Conservation (phyloP, 306 rosid species). For the Inga laurina region DNA sequence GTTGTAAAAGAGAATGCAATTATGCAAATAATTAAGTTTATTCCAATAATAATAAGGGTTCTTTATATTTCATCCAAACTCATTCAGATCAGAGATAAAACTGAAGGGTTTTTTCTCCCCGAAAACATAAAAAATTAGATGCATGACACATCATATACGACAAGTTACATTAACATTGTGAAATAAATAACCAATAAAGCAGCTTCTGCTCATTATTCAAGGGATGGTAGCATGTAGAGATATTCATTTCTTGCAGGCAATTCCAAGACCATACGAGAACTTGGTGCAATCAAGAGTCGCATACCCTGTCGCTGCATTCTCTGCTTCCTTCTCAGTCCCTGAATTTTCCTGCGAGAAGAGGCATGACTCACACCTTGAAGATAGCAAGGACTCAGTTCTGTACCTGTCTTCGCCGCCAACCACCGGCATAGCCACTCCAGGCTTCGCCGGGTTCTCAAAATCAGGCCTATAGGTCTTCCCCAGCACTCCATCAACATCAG, state of each 20-base stretch:
- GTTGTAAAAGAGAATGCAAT: neutral
- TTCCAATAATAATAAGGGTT: neutral
- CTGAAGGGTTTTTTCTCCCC: neutral
- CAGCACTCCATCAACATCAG: conserved; percentile 50
- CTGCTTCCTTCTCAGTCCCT: neutral
- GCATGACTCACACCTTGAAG: conserved; percentile 40
- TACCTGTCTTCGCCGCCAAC: conserved; percentile 52
- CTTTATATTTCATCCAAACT: neutral
- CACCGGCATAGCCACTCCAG: conserved; percentile 54
- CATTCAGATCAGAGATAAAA: neutral
- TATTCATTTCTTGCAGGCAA: conserved; percentile 48
- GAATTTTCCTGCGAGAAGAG: conserved; percentile 27
- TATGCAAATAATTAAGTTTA: neutral
- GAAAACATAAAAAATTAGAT: neutral
- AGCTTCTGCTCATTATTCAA: neutral
- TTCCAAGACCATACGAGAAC: conserved; percentile 40
- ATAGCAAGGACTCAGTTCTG: conserved; percentile 40
- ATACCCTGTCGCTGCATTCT: neutral
- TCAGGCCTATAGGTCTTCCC: conserved; percentile 46
- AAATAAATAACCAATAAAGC: neutral
- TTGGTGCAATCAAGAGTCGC: conserved; percentile 50
- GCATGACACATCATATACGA: neutral
- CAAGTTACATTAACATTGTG: neutral
- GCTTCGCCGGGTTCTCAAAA: conserved; percentile 47
- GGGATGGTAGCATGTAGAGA: neutral